A percentile compares a stretch with the other conserved stretches of the same genome.
Evolutionary conservation across 2,329 filamentous ascomycete genomes (phyloP).

Genomic region (Dothiorella sarmentorum): DNA sequence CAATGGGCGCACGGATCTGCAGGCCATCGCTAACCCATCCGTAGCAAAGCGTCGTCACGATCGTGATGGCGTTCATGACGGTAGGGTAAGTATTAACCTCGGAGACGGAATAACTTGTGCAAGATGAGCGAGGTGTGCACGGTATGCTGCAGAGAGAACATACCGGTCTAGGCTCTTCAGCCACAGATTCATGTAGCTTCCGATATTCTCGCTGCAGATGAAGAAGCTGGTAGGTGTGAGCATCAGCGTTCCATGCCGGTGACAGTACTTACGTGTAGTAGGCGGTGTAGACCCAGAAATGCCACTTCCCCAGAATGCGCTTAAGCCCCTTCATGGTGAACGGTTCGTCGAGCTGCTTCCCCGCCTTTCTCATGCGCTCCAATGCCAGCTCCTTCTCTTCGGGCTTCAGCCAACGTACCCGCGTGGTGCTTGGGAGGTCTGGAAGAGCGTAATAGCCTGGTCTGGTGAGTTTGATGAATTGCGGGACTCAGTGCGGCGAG

Average conservation of each 20-base stretch:
- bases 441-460: conserved; percentile 22
- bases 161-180: conserved; percentile 9
- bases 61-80: conserved; percentile 56
- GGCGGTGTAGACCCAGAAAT: conserved; percentile 9
- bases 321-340: neutral
- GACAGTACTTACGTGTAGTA: conserved; percentile 1
- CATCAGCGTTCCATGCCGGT: too few species aligned
- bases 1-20: neutral
- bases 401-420: conserved; percentile 25
- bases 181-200: conserved; percentile 8
- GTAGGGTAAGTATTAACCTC: conserved; percentile 55
- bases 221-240: neutral
- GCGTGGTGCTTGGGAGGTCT: conserved; percentile 26
- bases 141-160: neutral
- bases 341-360: conserved; percentile 6
- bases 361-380: conserved; percentile 23
- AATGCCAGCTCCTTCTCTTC: conserved; percentile 29
- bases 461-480: neutral
- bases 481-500: neutral
- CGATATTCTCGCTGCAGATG: conserved; percentile 12
- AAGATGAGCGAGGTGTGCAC: conserved; percentile 23
- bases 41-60: conserved; percentile 42
- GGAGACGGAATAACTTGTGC: conserved; percentile 37
- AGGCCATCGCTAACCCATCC: conserved; percentile 2
- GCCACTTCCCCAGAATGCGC: neutral